These are phyloP conservation scores for Babesia divergens DNA, from an alignment of 169 alveolate genomes.

Conservation along the genomic window DNA sequence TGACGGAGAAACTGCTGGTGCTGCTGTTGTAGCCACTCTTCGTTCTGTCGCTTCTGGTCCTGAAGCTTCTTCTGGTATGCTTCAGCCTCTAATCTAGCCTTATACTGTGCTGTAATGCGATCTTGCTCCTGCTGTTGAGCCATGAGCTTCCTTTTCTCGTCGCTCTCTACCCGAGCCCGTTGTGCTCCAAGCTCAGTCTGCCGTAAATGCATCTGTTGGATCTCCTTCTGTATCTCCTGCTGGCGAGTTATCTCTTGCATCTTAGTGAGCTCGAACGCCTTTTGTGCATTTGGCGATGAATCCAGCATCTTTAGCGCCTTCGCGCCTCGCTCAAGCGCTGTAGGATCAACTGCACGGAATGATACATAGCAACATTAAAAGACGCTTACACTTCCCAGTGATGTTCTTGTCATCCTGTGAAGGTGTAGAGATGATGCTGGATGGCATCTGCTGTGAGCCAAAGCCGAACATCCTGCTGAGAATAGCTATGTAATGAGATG, in stretches of 20 bases:
- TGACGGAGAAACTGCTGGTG: constrained; percentile 88
- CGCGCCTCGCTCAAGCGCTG: constrained; percentile 99
- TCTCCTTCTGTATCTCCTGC: constrained; percentile 88
- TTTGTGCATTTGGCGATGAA: constrained; percentile 88
- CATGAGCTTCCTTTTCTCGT: constrained; percentile 87
- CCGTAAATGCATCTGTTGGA: constrained; percentile 76
- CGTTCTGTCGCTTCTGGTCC: constrained; percentile 91
- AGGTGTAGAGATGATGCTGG: constrained; percentile 34
- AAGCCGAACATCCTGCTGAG: constrained; percentile 29
- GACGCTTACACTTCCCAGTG: constrained; percentile 52
- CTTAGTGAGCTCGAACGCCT: constrained; percentile 93
- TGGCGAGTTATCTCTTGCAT: constrained; percentile 93
- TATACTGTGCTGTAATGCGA: constrained; percentile 90
- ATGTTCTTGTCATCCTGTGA: constrained; percentile 57
- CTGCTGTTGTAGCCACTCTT: constrained; percentile 88
- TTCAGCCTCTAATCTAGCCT: constrained; percentile 88
- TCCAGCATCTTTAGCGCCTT: constrained; percentile 94
- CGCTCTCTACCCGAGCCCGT: constrained; percentile 82
- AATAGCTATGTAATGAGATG: no score
- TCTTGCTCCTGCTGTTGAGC: constrained; percentile 91
- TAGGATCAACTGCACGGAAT: constrained; percentile 87
- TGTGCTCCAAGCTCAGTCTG: constrained; percentile 73
- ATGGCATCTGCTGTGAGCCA: constrained; percentile 42
- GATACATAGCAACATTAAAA: background rate
- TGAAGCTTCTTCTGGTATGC: constrained; percentile 88